Evolutionary conservation across 257 asterid genomes (phyloP), one percentile per base, ranked within the genome.

Genomic region (Plantago ovata): DNA sequence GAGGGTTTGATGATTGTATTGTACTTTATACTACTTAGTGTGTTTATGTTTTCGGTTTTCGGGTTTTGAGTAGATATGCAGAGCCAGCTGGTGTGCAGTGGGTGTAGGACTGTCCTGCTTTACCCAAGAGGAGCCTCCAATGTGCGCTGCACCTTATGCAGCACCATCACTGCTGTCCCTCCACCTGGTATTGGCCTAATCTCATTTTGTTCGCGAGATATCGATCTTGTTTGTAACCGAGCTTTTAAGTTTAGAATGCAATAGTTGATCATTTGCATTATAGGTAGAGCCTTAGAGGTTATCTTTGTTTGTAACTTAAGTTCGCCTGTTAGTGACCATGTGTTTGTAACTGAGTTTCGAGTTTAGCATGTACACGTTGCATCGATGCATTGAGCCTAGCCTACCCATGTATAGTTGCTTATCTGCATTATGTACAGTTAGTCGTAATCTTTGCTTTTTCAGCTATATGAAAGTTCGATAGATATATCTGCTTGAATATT

Each of bases 61-160:
- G 2, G 20, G 50, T 11, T 32, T 22, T 56, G 43, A 32, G 46
- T 68, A 84, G 89, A 69, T 64, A 91, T 91, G 95, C 95, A 85
- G 90, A 82, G 73, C 73, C 96, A 91, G 65, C 69, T 91, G 51
- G 81, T 87, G 66, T 91, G 98, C 76, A 73, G 66, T 57, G 96
- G 98, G 58, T 91, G 98, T 67, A 80, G 96, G 73, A 87, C 82
- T 49, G 67, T 82, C 42, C 93, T 91, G 64, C 77, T 85, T 62
- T 91, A 83, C 69, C 98, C 98, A 24, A 75, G 95, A 70, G 98
- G 96, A 65, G 90, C 95, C 58, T 7, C 88, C 59, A 91, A 78
- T 61, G 94, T 91, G 68, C 75, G 98, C 74, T 91, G 98, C 55
- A 78, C 98, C 21, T 20, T 87, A 64, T 91, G 98, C 68, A 87